Evolutionary conservation across 2,329 filamentous ascomycete species (phyloP), one percentile per base, ranked within the genome.

Genomic region (Dactylellina leptospora): DNA sequence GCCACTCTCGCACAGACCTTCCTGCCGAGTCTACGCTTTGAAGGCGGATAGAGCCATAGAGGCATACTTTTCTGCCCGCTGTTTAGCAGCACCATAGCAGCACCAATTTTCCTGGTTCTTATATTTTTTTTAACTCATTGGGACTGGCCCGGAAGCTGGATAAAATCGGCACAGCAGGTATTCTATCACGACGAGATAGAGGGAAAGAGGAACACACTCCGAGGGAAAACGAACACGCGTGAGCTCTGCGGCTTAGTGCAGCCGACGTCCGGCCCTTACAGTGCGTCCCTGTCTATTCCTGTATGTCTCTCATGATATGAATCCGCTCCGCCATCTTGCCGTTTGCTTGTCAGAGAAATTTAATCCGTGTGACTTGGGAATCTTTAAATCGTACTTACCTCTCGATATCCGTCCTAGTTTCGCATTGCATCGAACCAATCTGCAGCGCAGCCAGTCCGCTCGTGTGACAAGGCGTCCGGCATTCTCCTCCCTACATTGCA

Each of bases 1-100:
- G 18, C 50, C 42, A 58, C 42, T 59, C 45, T 63, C 66, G 66
- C 66, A 71, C 58, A 63, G 66, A 63, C 58, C 50, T 63, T 63
- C 53, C 44, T 16, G n/a, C 42, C 44, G 33, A 62, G 51, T 51
- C 23, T 58, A 53, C 64, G 25, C 30, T 56, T 58, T 22, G 58
- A 51, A 53, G 38, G 53, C 38, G 22, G 13, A 27, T 27, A 36
- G 30, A 33, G 53, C 27, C 45, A 33, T 8, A 45, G n/a, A 28
- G 18, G 16, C 40, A 44, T 18, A 22, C 40, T 33, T 3, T 22
- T n/a, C 40, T 60, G 33, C 38, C 63, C 38, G 25, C 47, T 36
- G 16, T 48, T 40, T 16, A 16, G 23, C 44, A 42, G 40, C 16
- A 30, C 28, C 20, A 38, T 10, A 42, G 40, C 16, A 30, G 27